Conservation (phyloP, 768 basidiomycete species). For the Xerocomus potaroensis region DNA sequence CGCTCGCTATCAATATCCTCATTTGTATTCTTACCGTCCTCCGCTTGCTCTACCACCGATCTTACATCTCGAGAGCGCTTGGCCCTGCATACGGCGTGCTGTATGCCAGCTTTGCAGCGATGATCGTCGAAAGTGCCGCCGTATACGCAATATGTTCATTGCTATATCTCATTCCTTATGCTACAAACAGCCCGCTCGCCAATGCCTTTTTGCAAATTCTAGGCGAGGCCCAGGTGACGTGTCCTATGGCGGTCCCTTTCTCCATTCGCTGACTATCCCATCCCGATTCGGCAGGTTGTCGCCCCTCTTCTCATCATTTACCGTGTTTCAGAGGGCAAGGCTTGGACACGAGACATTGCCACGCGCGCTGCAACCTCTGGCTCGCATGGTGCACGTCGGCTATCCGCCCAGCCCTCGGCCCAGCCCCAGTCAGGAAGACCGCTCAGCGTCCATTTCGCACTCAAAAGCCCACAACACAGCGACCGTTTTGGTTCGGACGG, state of each 20-base stretch:
- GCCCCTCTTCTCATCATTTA: slow-evolving; percentile 46
- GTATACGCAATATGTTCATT: slow-evolving; percentile 32
- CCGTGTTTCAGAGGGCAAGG: slow-evolving; percentile 43
- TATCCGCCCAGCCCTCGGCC: slow-evolving; percentile 1
- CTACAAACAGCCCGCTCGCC: slow-evolving; percentile 20
- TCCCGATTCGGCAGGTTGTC: slow-evolving; percentile 34
- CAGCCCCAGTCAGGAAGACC: neutral
- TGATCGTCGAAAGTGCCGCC: slow-evolving; percentile 33
- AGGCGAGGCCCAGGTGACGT: slow-evolving; percentile 29
- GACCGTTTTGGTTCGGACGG: slow-evolving; percentile 1
- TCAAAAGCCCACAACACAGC: slow-evolving; percentile 3
- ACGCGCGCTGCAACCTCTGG: slow-evolving; percentile 2
- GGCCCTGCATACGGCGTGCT: slow-evolving; percentile 23
- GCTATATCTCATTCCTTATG: slow-evolving; percentile 30
- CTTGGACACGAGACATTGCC: slow-evolving; percentile 31
- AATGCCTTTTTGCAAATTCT: slow-evolving; percentile 30
- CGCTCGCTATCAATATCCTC: slow-evolving; percentile 31
- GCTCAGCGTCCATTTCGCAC: slow-evolving; percentile 15
- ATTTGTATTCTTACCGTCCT: slow-evolving; percentile 29
- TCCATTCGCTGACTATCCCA: neutral
- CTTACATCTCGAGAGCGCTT: slow-evolving; percentile 23
- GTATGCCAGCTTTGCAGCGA: slow-evolving; percentile 32
- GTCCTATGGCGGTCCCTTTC: neutral
- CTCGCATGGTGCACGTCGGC: slow-evolving; percentile 11
- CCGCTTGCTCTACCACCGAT: slow-evolving; percentile 30